A percentile compares a stretch with the other conserved stretches of the same genome.
phyloP scores from a whole-genome alignment of 495 filamentous ascomycete species.

The Aspergillus kassunensis region DNA sequence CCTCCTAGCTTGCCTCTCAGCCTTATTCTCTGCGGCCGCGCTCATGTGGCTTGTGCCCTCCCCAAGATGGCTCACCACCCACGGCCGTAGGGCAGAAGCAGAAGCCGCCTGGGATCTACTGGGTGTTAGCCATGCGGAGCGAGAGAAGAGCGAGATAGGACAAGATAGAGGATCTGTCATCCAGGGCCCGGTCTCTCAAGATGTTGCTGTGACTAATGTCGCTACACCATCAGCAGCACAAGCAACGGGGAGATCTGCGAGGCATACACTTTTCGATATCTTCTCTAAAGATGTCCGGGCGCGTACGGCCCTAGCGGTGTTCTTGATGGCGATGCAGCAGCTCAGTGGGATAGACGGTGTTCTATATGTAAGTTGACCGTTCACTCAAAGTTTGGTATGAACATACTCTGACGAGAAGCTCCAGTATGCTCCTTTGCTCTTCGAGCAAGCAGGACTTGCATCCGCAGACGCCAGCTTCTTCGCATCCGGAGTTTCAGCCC shows the following conservation, averaged over 20 bases:
- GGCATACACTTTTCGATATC: conserved; percentile 27
- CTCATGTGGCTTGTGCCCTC: conserved; percentile 39
- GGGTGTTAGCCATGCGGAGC: conserved; percentile 46
- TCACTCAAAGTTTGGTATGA: background rate
- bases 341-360: conserved; percentile 48
- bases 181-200: conserved; percentile 1
- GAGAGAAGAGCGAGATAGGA: conserved; percentile 45
- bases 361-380: conserved; percentile 41
- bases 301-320: conserved; percentile 36
- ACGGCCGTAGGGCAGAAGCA: conserved; percentile 35
- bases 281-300: conserved; percentile 40
- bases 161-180: conserved; percentile 15
- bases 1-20: conserved; percentile 39
- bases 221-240: background rate
- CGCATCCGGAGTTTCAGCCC: conserved; percentile 50
- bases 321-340: conserved; percentile 46
- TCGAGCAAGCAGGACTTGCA: conserved; percentile 50
- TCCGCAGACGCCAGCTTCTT: conserved; percentile 48
- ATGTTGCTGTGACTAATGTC: background rate
- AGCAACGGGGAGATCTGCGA: conserved; percentile 4
- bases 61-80: conserved; percentile 48
- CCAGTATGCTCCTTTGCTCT: conserved; percentile 49
- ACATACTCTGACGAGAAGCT: background rate
- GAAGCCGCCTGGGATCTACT: conserved; percentile 39
- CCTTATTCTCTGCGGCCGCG: conserved; percentile 34